Evolutionary conservation across 2,329 filamentous ascomycete genomes (phyloP), one percentile per base, ranked within the genome.

Genomic region (Fusarium sp.): DNA sequence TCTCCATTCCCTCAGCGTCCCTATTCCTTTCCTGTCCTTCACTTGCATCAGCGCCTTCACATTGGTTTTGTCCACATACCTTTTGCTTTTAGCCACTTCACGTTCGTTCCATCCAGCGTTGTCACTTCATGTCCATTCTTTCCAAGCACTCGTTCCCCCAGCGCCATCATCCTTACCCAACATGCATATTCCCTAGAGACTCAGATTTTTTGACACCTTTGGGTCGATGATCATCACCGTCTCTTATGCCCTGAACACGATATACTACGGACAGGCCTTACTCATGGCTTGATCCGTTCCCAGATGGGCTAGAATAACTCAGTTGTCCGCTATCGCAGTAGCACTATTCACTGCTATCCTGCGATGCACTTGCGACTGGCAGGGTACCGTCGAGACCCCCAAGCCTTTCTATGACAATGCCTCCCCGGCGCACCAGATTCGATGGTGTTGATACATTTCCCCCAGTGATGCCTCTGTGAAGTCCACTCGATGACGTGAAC

Each of bases 151-250:
- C 30, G 14, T 17, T 32, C n/a, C 22, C 30, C 13, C 7, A 24
- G 39, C 45, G 11, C 17, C 32, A n/a, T 46, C 55, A 76, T 37
- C 7, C 40, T 30, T 35, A 6, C 43, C 56, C 35, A 43, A 55
- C 56, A 17, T 62, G 30, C 47, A 55, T n/a, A 11, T 11, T 17
- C 56, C 9, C 35, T 2, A 4, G 56, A 62, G 56, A 62, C 48
- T 56, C 59, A 48, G 59, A 62, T 39, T 62, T 26, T n/a, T 47
- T 62, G 33, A 62, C 35, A n/a, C 43, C 32, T 58, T 55, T 30
- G 33, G 37, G 35, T 62, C 30, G 30, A 43, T 62, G 43, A 62
- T 62, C 57, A 62, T 62, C 59, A 62, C 56, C 2, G 43, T 62
- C 59, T 47, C 41, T 14, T 19, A 32, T 3, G 22, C 47, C 56